A percentile compares a stretch with the other conserved stretches of the same genome.
phyloP scores from a whole-genome alignment of 768 basidiomycete genomes.

The Boletus vermiculosoides region DNA sequence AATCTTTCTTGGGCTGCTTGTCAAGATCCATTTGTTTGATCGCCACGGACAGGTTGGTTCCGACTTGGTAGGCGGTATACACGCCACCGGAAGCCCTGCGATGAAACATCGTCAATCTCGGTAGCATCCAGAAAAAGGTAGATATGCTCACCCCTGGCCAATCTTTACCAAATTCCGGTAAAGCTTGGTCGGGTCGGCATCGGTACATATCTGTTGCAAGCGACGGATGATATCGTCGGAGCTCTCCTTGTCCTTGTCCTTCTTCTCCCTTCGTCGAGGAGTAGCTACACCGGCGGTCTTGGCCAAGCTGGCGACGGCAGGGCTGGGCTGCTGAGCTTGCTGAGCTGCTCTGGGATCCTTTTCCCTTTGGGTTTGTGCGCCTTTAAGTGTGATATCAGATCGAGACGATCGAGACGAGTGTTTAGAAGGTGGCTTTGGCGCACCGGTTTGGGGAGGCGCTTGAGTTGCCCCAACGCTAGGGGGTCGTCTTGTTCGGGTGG shows the following conservation, averaged over 20 bases:
- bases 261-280: slow-evolving; percentile 83
- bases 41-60: slow-evolving; percentile 89
- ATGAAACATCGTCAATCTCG: slow-evolving; percentile 9
- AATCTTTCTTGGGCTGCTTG: slow-evolving; percentile 98
- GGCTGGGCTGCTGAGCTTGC: slow-evolving; percentile 51
- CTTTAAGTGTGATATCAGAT: slow-evolving; percentile 55
- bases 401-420: slow-evolving; percentile 58
- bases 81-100: slow-evolving; percentile 93
- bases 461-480: slow-evolving; percentile 37
- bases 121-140: neutral
- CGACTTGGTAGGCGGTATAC: slow-evolving; percentile 97
- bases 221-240: slow-evolving; percentile 90
- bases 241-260: slow-evolving; percentile 72
- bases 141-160: slow-evolving; percentile 81
- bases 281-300: slow-evolving; percentile 74
- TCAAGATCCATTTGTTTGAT: slow-evolving; percentile 99
- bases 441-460: slow-evolving; percentile 31
- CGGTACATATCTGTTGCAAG: slow-evolving; percentile 92
- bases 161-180: slow-evolving; percentile 95
- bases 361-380: slow-evolving; percentile 34
- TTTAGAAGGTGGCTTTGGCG: slow-evolving; percentile 40
- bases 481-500: slow-evolving; percentile 60
- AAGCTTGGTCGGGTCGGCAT: slow-evolving; percentile 92
- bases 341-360: slow-evolving; percentile 35
- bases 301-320: slow-evolving; percentile 63